Evolutionary conservation across 169 alveolate genomes (phyloP), one percentile per base, ranked within the genome.

Genomic region (Cryptosporidium baileyi): DNA sequence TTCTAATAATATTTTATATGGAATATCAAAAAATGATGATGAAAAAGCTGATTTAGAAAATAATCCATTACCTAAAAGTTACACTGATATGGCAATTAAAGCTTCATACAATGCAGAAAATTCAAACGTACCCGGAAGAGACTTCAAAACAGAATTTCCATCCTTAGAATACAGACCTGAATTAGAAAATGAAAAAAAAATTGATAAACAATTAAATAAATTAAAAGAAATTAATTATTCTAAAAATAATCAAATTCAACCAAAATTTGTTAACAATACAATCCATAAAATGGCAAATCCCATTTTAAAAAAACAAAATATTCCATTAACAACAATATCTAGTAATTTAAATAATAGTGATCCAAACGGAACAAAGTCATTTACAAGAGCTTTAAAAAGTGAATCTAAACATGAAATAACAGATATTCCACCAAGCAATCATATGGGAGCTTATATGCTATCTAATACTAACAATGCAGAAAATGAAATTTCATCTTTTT

Each of bases 31-130:
- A 38, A 17, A 57, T 0, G 11, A 57, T 9, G 26, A 62, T 22
- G 60, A 26, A 24, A 63, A 47, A 65, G 44, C 5, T 30, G 26
- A 41, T 1, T 3, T 32, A 13, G 74, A 74, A 8, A n/a, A 19
- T 32, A 41, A 51, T 36, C 36, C 57, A 30, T 47, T 59, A 13
- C 85, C 67, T 1, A 60, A 74, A 51, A 52, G 65, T 4, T 74
- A 74, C 54, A 74, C 85, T 22, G 49, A 57, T 57, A 74, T 74
- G 65, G 85, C 67, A 7, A 57, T 74, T n/a, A 74, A 51, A 24
- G 67, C 85, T 30, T 54, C 74, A 3, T 22, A 74, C 24, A 74
- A 74, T 34, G 40, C 57, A 2, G 26, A 54, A 19, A 59, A 45
- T 24, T 41, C 11, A 52, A 74, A 74, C 36, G 24, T 41, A 36